Base-by-base conservation (phyloP, 805 yeast genomes). In the Candida glaebosa region DNA sequence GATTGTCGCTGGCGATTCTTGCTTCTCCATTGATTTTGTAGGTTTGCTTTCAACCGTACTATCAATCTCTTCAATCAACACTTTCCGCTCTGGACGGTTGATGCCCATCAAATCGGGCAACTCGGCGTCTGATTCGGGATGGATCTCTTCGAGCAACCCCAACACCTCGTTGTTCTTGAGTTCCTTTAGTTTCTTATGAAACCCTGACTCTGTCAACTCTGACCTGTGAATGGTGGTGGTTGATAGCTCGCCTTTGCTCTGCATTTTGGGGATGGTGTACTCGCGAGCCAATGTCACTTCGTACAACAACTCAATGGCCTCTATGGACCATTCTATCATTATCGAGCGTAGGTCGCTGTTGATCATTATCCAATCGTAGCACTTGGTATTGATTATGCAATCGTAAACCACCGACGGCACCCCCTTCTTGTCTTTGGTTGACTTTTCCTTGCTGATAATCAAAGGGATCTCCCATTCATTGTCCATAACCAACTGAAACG, bases 381-480 rank as follows among this genome's bases (percentile, higher is more conserved):
- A 79, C 26, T 63, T 63, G 6, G 78, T 71, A 55, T 87, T 81
- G 43, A 88, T 75, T 37, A 90, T 81, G 60, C 96, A 89, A 58
- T 89, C 96, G 52, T 79, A 79, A 1, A 87, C 89, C 33, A 74
- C 63, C 33, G 89, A 78, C 12, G 66, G 58, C 2, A 64, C 60
- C 1, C 95, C 95, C 51, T 79, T 79, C 54, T 89, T 89, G 58
- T 90, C 96, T 10, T 45, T 56, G 34, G 75, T 83, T 9, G 81
- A 55, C 41, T 72, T 57, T 37, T 75, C 76, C 0, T 73, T 69
- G 0, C 91, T 80, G 0, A 87, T 79, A 1, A 85, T 74, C 2
- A 90, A 78, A 1, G 96, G 96, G 2, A 88, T 82, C 44, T 84
- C 89, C 96, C 96, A 89, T 53, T 83, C 71, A 52, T 81, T 81